phyloP scores from a whole-genome alignment of 1,284 basidiomycete species.

The Ceratobasidium sp. region DNA sequence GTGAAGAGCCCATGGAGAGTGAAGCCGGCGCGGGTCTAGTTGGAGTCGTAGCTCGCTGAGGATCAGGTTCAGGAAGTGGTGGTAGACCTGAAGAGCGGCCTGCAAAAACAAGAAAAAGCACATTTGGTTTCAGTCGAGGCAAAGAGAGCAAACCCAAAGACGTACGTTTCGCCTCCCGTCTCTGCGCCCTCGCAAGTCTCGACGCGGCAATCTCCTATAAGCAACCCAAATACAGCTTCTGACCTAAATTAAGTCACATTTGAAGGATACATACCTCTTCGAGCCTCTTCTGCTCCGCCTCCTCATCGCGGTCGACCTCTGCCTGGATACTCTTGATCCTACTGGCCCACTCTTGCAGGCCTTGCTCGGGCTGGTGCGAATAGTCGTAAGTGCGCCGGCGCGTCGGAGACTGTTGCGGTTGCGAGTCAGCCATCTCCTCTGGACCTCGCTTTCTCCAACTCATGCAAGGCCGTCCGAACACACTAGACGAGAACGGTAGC shows the following conservation, averaged over 20 bases:
- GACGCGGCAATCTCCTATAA: conserved; percentile 77
- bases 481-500: conserved; percentile 10
- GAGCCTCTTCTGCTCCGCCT: conserved; percentile 76
- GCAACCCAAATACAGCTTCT: neutral
- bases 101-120: neutral
- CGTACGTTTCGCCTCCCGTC: conserved; percentile 46
- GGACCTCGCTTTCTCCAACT: conserved; percentile 28
- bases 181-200: conserved; percentile 67
- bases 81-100: conserved; percentile 30
- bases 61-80: neutral
- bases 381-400: conserved; percentile 40
- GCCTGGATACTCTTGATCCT: conserved; percentile 82
- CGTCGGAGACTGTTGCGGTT: conserved; percentile 20
- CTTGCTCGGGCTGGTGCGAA: conserved; percentile 34
- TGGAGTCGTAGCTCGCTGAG: conserved; percentile 62
- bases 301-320: conserved; percentile 83
- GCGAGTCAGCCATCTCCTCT: conserved; percentile 32
- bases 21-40: conserved; percentile 57
- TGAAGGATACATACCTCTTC: conserved; percentile 63
- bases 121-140: neutral
- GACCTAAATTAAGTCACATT: neutral
- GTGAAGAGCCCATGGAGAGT: conserved; percentile 30
- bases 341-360: conserved; percentile 75
- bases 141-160: neutral
- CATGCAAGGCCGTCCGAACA: conserved; percentile 20